Evolutionary conservation across 768 basidiomycete genomes (phyloP).

Genomic region (Mycena amicta): DNA sequence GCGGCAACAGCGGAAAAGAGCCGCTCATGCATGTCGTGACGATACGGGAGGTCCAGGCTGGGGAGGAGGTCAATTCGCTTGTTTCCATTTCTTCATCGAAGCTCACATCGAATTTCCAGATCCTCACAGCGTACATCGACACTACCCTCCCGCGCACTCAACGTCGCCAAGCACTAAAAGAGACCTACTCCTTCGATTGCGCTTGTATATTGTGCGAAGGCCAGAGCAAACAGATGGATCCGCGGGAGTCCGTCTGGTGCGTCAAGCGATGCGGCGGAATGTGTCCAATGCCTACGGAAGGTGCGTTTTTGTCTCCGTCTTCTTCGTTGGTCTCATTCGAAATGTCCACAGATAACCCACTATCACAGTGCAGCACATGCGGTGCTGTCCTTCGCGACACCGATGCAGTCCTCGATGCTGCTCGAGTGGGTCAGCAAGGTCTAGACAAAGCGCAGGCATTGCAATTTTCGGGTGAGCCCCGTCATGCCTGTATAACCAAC

Average conservation of each 20-base stretch:
- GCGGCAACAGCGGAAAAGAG: slow-evolving; percentile 44
- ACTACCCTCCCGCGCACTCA: slow-evolving; percentile 63
- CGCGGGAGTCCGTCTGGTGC: slow-evolving; percentile 69
- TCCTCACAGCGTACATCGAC: slow-evolving; percentile 85
- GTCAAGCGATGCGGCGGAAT: slow-evolving; percentile 68
- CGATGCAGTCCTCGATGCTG: slow-evolving; percentile 60
- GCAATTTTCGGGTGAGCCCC: slow-evolving; percentile 61
- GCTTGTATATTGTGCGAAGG: slow-evolving; percentile 59
- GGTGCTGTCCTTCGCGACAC: slow-evolving; percentile 48
- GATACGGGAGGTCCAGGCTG: slow-evolving; percentile 59
- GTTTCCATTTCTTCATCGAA: background rate
- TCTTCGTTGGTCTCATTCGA: background rate
- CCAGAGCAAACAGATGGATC: slow-evolving; percentile 46
- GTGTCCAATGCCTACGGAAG: slow-evolving; percentile 64
- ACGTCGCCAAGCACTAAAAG: slow-evolving; percentile 59
- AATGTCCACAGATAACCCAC: slow-evolving; percentile 42
- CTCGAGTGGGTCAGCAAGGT: slow-evolving; percentile 72
- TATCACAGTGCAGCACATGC: slow-evolving; percentile 60
- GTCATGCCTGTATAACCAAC: background rate
- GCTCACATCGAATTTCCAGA: slow-evolving; percentile 41
- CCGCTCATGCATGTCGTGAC: slow-evolving; percentile 75
- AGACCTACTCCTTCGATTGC: slow-evolving; percentile 83
- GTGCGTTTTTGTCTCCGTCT: slow-evolving; percentile 37
- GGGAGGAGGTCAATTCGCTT: slow-evolving; percentile 66
- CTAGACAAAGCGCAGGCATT: slow-evolving; percentile 69